Base-by-base conservation (phyloP, 805 yeast species). In the Hanseniaspora nectarophila region DNA sequence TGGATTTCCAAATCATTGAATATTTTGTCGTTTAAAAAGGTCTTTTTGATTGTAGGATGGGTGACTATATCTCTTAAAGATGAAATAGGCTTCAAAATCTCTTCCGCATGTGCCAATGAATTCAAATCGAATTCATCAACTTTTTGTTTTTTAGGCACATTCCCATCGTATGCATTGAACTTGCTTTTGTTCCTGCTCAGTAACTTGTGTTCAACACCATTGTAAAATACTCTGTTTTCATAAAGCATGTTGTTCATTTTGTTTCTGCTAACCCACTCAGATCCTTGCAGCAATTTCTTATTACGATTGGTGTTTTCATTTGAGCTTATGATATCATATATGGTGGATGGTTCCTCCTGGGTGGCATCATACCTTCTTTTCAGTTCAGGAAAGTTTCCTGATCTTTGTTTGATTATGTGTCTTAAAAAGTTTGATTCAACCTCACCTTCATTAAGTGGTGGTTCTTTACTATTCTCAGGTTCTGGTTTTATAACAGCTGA, bases 31-130 rank as follows among this genome's bases (percentile, higher is more conserved):
- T 74, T 77, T 28, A 46, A 23, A 64, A 76, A 92, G 0, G 92
- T 82, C 56, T 73, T 76, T 47, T 78, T 74, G 16, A 87, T 70
- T 0, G 86, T 77, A 13, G 81, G 82, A 60, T 86, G 89, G 2
- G 73, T 72, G 0, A 83, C 76, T 2, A 90, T 67, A 58, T 92
- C 96, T 2, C 85, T 73, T 0, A 96, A 92, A 54, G 85, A 84
- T 8, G 78, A 72, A 13, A 92, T 77, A 0, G 97, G 96, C 5
- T 82, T 77, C 55, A 92, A 68, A 18, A 88, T 70, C 42, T 80
- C 70, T 28, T 74, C 76, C 2, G 82, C 63, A 58, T 79, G 74
- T 1, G 81, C 71, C 3, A 73, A 70, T 7, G 65, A 63, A 57
- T 80, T 72, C 15, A 79, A 69, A 53, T 73, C 72, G 26, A 67